Base-by-base conservation (phyloP, 495 filamentous ascomycete species). In the Penicillium maclennaniae region DNA sequence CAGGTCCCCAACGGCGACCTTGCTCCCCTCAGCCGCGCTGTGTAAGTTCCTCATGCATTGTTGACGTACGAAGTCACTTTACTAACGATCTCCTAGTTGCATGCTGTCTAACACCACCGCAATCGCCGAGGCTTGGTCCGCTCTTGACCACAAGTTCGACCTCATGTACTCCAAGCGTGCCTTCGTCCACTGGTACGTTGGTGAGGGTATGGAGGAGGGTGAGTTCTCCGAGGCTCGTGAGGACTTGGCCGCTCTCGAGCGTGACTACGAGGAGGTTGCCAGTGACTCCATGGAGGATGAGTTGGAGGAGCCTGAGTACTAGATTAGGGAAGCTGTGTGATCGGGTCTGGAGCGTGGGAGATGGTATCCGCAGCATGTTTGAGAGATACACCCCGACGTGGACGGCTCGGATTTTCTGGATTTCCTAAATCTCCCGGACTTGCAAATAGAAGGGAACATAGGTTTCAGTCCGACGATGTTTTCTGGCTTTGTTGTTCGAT, bases 121-220 rank as follows among this genome's bases (percentile, higher is more conserved):
- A 65, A 98, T 98, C 70, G 89, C 92, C 66, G 92, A 98, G 79
- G 93, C 93, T 51, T 98, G 93, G 93, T 90, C 91, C 44, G 89
- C 92, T 63, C 87, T 98, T 47, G 95, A 92, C 50, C 87, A 88
- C 83, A 98, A 98, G 78, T 98, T 98, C 77, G 93, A 98, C 63
- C 91, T 98, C 69, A 98, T 98, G 93, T 97, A 97, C 83, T 92
- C 92, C 70, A 98, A 98, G 85, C 93, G 93, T 75, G 93, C 93
- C 50, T 98, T 98, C 79, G 93, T 98, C 46, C 93, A 98, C 77
- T 98, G 93, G 93, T 98, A 98, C 65, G 93, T 98, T 70, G 93
- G 93, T 77, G 93, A 98, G 82, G 93, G 93, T 84, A 98, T 98
- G 93, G 93, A 98, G 81, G 93, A 98, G 75, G 93, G 93, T 69